Evolutionary conservation across 2,329 filamentous ascomycete genomes (phyloP).

Genomic region (Thermochaetoides dissita): DNA sequence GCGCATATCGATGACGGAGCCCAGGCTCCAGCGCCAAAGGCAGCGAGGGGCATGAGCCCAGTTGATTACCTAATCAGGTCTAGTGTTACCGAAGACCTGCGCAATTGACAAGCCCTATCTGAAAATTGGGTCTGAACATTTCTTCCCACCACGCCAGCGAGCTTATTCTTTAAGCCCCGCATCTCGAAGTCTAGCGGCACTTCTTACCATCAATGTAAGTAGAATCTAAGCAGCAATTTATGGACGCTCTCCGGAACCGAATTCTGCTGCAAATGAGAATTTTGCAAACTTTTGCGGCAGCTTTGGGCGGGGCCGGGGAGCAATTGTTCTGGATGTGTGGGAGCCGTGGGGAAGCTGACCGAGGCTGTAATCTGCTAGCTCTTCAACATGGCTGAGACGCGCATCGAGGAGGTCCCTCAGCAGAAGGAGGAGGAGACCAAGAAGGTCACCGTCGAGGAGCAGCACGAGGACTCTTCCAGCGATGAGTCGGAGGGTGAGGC

Average conservation of each 20-base stretch:
- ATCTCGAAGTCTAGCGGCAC: constrained; percentile 14
- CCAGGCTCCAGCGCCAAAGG: too few relatives aligned
- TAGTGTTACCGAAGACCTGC: constrained; percentile 7
- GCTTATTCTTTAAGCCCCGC: constrained; percentile 13
- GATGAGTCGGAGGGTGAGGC: constrained; percentile 68
- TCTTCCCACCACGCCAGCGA: constrained; percentile 16
- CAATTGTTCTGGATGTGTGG: constrained; percentile 8
- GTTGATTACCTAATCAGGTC: constrained; percentile 10
- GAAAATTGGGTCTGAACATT: constrained; percentile 18
- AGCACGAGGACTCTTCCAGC: constrained; percentile 50
- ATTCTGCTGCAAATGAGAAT: too few relatives aligned
- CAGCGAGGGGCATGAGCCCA: neutral
- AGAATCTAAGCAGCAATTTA: too few relatives aligned
- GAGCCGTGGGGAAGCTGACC: constrained; percentile 14
- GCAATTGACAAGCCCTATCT: constrained; percentile 14
- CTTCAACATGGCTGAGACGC: constrained; percentile 81
- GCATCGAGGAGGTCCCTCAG: constrained; percentile 94
- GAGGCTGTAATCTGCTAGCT: constrained; percentile 16
- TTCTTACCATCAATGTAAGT: constrained; percentile 16
- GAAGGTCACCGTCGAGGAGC: constrained; percentile 66
- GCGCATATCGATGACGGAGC: too few relatives aligned
- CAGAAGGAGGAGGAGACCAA: constrained; percentile 50
- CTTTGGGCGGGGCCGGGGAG: constrained; percentile 1
- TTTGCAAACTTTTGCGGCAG: neutral
- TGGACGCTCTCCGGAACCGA: too few relatives aligned